Evolutionary conservation across 441 rosid genomes (phyloP).

Genomic region (Metrosideros polymorpha): DNA sequence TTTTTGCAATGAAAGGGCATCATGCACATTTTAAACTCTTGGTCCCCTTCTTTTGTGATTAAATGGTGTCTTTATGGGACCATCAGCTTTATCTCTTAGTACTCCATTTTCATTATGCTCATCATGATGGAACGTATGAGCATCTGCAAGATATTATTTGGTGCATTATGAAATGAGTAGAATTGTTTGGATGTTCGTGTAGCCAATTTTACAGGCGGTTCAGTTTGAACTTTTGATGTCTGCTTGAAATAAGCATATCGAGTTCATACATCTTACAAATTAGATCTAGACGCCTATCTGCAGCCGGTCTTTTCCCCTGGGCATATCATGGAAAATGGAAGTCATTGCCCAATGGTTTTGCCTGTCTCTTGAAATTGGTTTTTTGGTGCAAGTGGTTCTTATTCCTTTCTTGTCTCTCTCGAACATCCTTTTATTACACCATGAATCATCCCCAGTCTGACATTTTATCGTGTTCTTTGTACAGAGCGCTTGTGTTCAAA

Average conservation of each 20-base stretch:
- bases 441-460: neutral
- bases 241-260: neutral
- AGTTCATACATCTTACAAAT: neutral
- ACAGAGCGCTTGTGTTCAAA: conserved; percentile 72
- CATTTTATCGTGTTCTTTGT: conserved; percentile 5
- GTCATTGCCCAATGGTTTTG: neutral
- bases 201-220: neutral
- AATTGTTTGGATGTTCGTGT: neutral
- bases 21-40: neutral
- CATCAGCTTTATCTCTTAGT: neutral
- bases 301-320: neutral
- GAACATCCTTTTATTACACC: neutral
- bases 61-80: neutral
- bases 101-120: neutral
- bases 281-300: neutral
- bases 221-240: neutral
- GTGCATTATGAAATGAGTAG: neutral
- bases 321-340: neutral
- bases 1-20: neutral
- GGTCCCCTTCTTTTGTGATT: neutral
- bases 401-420: neutral
- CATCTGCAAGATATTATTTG: neutral
- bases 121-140: neutral
- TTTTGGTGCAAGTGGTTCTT: neutral
- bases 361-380: neutral